These are phyloP conservation scores for Fennellomyces sp. DNA, from an alignment of 371 early-diverging fungal genomes.

Conservation along the genomic window DNA sequence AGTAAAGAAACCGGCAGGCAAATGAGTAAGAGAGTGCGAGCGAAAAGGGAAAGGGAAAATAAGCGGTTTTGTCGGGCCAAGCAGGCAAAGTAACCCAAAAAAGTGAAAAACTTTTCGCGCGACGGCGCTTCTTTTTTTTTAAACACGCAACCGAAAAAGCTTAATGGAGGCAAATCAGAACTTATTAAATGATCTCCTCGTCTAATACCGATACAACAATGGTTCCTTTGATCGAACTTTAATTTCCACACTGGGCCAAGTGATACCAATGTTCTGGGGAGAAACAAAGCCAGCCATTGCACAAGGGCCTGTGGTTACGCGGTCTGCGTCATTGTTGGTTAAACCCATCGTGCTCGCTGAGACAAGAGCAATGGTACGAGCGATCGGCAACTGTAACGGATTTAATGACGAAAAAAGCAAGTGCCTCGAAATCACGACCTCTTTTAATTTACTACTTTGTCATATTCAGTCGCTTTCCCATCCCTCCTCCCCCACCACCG, in stretches of 20 bases:
- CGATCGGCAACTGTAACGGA: constrained; percentile 4
- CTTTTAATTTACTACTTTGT: too few species aligned
- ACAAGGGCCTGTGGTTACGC: not conserved
- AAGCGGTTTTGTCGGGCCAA: constrained; percentile 5
- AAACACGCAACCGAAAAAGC: not conserved
- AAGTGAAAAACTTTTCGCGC: constrained; percentile 8
- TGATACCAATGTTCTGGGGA: not conserved
- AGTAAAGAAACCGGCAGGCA: too few species aligned
- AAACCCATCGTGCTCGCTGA: not conserved
- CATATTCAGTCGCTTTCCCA: too few species aligned
- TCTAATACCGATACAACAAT: not conserved
- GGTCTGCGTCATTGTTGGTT: constrained; percentile 5
- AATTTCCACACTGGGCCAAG: not conserved
- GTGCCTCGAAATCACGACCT: not conserved
- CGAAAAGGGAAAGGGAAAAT: not conserved
- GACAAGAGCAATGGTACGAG: constrained; percentile 3
- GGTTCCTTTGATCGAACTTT: not conserved
- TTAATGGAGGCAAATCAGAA: not conserved
- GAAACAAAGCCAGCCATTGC: not conserved
- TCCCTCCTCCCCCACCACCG: too few species aligned
- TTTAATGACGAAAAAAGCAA: constrained; percentile 6
- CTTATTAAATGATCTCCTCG: not conserved
- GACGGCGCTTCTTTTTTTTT: not conserved
- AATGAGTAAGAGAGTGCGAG: not conserved
- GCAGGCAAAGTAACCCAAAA: not conserved